Evolutionary conservation across 2,329 filamentous ascomycete genomes (phyloP).

Genomic region (Colletotrichum noveboracense): DNA sequence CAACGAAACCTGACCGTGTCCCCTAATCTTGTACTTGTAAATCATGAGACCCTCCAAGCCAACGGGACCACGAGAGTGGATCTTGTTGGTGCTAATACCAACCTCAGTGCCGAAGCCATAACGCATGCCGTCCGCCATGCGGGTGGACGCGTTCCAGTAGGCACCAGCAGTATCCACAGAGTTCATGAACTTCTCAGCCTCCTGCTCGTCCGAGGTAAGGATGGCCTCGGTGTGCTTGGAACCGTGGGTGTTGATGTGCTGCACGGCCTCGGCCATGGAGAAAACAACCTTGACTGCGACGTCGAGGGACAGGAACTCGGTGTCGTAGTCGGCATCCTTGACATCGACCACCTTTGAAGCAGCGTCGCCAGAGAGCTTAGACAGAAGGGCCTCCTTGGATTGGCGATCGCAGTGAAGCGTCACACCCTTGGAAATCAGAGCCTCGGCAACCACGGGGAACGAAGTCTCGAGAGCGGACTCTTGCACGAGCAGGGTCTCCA

Average conservation of each 20-base stretch:
- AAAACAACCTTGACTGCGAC: constrained; percentile 84
- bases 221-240: constrained; percentile 96
- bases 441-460: constrained; percentile 75
- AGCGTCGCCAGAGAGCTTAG: constrained; percentile 8
- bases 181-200: constrained; percentile 83
- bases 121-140: constrained; percentile 95
- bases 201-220: constrained; percentile 70
- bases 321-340: constrained; percentile 75
- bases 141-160: constrained; percentile 96
- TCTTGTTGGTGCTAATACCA: constrained; percentile 98
- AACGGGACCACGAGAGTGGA: constrained; percentile 91
- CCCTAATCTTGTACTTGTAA: constrained; percentile 93
- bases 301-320: constrained; percentile 86
- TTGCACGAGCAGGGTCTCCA: constrained; percentile 92
- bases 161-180: constrained; percentile 88
- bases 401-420: constrained; percentile 78
- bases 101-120: constrained; percentile 99
- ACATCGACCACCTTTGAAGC: constrained; percentile 66
- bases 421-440: constrained; percentile 79
- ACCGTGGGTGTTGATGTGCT: constrained; percentile 90
- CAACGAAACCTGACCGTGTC: constrained; percentile 80
- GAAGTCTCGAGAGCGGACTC: constrained; percentile 65
- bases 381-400: constrained; percentile 68
- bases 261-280: constrained; percentile 72
- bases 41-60: constrained; percentile 95